phyloP scores from a whole-genome alignment of 768 basidiomycete species.

The Gyrodon lividus region DNA sequence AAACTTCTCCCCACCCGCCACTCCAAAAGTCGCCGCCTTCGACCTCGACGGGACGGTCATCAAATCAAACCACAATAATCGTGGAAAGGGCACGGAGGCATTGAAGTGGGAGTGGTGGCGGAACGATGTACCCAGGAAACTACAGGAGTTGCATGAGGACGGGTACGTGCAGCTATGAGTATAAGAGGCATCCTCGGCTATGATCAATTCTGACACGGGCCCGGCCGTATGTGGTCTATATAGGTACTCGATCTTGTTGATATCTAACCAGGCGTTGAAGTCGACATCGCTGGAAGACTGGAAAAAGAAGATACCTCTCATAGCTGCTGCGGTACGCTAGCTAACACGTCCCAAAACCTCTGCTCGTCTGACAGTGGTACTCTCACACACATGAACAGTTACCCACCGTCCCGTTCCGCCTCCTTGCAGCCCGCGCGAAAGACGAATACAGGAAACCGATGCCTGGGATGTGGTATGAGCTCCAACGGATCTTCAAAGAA shows the following conservation, averaged over 20 bases:
- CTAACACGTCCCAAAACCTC: neutral
- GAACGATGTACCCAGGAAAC: slow-evolving; percentile 53
- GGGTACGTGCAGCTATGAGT: slow-evolving; percentile 49
- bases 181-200: neutral
- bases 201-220: neutral
- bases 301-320: slow-evolving; percentile 72
- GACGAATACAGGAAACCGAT: slow-evolving; percentile 86
- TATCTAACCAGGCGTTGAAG: slow-evolving; percentile 78
- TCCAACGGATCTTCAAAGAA: slow-evolving; percentile 59
- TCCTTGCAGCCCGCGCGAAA: slow-evolving; percentile 74
- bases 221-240: neutral
- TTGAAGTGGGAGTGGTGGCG: slow-evolving; percentile 68
- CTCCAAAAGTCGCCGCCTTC: slow-evolving; percentile 69
- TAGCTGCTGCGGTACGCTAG: slow-evolving; percentile 58
- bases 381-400: slow-evolving; percentile 43
- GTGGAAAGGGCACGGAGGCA: slow-evolving; percentile 35
- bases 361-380: neutral
- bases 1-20: slow-evolving; percentile 33
- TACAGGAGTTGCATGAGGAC: slow-evolving; percentile 55
- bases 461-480: slow-evolving; percentile 80
- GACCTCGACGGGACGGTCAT: slow-evolving; percentile 91
- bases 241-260: slow-evolving; percentile 70
- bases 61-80: slow-evolving; percentile 37
- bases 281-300: slow-evolving; percentile 52
- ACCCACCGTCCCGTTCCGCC: slow-evolving; percentile 67